Conservation (phyloP, 2,329 filamentous ascomycete species). For the Didymella keratinophila region DNA sequence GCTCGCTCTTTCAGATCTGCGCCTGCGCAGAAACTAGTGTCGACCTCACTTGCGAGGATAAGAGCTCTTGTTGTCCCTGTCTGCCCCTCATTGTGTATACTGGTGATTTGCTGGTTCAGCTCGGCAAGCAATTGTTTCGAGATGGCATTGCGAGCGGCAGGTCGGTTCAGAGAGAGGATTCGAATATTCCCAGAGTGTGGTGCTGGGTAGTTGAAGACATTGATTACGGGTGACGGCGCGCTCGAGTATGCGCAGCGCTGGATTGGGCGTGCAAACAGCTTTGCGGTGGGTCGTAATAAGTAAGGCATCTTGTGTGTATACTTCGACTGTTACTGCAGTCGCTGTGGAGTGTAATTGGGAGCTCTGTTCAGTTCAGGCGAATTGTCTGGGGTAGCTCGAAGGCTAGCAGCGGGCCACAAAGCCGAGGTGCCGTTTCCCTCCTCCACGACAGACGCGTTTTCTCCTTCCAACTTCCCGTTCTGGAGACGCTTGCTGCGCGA, state of each 20-base stretch:
- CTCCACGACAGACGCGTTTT: neutral
- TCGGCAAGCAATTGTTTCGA: constrained; percentile 77
- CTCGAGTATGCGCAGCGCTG: constrained; percentile 51
- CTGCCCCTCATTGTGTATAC: constrained; percentile 68
- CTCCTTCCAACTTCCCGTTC: neutral
- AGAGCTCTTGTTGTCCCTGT: constrained; percentile 75
- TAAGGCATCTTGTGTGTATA: constrained; percentile 32
- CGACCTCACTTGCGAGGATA: constrained; percentile 83
- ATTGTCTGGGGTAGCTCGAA: constrained; percentile 17
- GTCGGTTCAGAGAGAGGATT: constrained; percentile 86
- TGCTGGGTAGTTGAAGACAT: constrained; percentile 77
- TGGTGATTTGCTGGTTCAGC: constrained; percentile 75
- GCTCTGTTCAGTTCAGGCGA: neutral
- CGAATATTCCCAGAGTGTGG: constrained; percentile 84
- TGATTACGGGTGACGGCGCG: constrained; percentile 65
- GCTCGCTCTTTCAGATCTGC: constrained; percentile 91
- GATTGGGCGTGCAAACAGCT: constrained; percentile 32
- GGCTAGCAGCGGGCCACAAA: constrained; percentile 27
- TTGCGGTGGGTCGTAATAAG: constrained; percentile 29
- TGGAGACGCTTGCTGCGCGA: neutral
- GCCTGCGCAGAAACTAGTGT: constrained; percentile 89
- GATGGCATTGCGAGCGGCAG: constrained; percentile 87
- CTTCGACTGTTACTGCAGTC: neutral
- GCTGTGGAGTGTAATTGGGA: neutral
- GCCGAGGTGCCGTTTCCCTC: constrained; percentile 1